Evolutionary conservation across 176 grass and related monocot species (phyloP), one percentile per base, ranked within the genome.

Genomic region (Bolboschoenus planiculmis): DNA sequence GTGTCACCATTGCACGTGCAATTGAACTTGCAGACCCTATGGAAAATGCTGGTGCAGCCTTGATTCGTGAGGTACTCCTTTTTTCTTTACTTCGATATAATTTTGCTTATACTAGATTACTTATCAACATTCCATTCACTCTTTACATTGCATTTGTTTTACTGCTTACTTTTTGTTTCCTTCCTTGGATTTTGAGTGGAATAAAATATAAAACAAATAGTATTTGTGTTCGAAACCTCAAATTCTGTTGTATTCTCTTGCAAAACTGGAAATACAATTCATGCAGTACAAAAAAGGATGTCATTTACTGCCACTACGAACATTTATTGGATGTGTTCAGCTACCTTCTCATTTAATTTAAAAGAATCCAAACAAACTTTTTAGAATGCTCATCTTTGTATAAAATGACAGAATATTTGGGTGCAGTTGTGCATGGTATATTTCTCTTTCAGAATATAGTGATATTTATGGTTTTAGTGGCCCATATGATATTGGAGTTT

Each of bases 1-100:
- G 94, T 44, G 94, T 97, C 58, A 94, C 91, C 9, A 97, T 97
- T 73, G 91, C 94, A 7, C 86, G 94, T 23, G 88, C 91, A 53
- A 97, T 97, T 8, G 94, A 94, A 70, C 94, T 97, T n/a, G 90
- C 94, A 0, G 90, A 97, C 83, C 94, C 94, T 1, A 90, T 97
- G 90, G 91, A 97, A 87, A 97, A 97, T 61, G 94, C 94, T 27
- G 94, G 91, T 5, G 94, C 94, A 10, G 87, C 94, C 33, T 79
- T 97, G 8, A 97, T 97, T 80, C 91, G 91, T 6, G 94, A 97
- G 76, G 94, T 97, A 89, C 30, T 48, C n/a, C 33, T 61, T 70
- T 70, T n/a, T 70, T 42, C 35, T 39, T 71, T 81, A 53, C 21
- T 74, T 47, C 24, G 3, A 72, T 24, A 26, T 23, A 13, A 6